Evolutionary conservation across 768 basidiomycete genomes (phyloP), one percentile per base, ranked within the genome.

Genomic region (Rhodotorula toruloides): DNA sequence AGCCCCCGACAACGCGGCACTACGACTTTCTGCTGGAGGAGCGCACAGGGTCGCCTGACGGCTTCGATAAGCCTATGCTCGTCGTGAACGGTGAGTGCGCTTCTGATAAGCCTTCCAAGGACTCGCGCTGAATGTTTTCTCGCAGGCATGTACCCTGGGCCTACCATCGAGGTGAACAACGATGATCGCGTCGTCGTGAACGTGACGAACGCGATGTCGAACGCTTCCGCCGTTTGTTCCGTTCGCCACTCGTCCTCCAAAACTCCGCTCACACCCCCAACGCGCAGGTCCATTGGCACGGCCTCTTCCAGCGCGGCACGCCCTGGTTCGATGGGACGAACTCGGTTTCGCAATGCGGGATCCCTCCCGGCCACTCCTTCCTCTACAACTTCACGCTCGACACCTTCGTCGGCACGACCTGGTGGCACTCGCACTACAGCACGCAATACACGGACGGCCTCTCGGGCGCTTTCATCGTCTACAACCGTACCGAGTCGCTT

Each of bases 391-490:
- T 81, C 59, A 80, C 79, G 10, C 72, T 83, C 46, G 79, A 80
- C 29, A 43, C 43, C 31, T 57, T 42, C 43, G 21, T 6, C 10
- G 55, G 55, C 9, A 46, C 55, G 43, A 57, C 43, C 9, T 57
- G 52, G 44, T 13, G 53, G 42, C 60, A 75, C 39, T 27, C 52
- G 39, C 39, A 47, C 40, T 76, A 40, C 63, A 67, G 68, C n/a
- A 78, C 73, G 36, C 75, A 77, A 54, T 81, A 81, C 69, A 83
- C 81, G 16, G 83, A 84, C 57, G 83, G 83, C 19, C 76, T 83
- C 59, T 79, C 79, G 29, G 83, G 83, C 1, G 80, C 82, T 32
- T 67, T 84, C 39, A 73, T 84, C 37, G 78, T 83, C 2, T 81
- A 84, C 42, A 21, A 31, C 70, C 78, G 79, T 4, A 77, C 79